A percentile compares a stretch with the other conserved stretches of the same genome.
Conservation (phyloP, 768 basidiomycete genomes). For the Lepiota subincarnata region DNA sequence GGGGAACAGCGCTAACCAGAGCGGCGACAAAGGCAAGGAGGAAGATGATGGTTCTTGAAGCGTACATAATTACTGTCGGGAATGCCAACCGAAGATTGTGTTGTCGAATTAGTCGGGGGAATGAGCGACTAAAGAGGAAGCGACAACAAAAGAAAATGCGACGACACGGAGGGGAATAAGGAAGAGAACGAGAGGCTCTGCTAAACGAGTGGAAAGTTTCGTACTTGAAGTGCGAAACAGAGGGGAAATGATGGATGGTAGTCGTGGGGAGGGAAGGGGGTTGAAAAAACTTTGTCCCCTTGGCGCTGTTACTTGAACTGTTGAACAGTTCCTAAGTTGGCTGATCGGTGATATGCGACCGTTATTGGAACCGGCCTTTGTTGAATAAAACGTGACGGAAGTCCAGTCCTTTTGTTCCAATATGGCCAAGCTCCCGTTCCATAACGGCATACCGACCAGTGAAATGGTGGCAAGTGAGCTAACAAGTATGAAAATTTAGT, state of each 20-base stretch:
- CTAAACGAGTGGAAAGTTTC: slow-evolving; percentile 6
- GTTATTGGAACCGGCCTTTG: slow-evolving; percentile 4
- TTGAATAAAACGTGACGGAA: background rate
- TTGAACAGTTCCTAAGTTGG: background rate
- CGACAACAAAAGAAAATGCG: slow-evolving; percentile 14
- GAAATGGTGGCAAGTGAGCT: no score
- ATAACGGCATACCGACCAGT: background rate
- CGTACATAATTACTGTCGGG: slow-evolving; percentile 17
- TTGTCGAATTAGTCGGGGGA: slow-evolving; percentile 3
- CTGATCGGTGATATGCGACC: slow-evolving; percentile 12
- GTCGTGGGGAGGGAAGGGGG: slow-evolving; percentile 2
- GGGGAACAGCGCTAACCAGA: slow-evolving; percentile 20
- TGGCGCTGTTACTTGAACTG: background rate
- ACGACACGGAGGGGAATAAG: slow-evolving; percentile 15
- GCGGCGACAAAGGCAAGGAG: slow-evolving; percentile 21
- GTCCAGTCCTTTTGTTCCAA: background rate
- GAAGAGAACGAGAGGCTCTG: slow-evolving; percentile 10
- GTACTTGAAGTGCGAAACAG: slow-evolving; percentile 11
- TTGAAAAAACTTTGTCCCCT: slow-evolving; percentile 5
- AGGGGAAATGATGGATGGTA: slow-evolving; percentile 8
- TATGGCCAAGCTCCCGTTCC: background rate
- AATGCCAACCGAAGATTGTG: background rate
- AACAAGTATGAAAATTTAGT: no score
- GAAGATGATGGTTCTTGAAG: slow-evolving; percentile 18
- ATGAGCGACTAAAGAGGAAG: slow-evolving; percentile 14